These are phyloP conservation scores for Scleroderma citrinum DNA, from an alignment of 768 basidiomycete genomes.

Conservation along the genomic window DNA sequence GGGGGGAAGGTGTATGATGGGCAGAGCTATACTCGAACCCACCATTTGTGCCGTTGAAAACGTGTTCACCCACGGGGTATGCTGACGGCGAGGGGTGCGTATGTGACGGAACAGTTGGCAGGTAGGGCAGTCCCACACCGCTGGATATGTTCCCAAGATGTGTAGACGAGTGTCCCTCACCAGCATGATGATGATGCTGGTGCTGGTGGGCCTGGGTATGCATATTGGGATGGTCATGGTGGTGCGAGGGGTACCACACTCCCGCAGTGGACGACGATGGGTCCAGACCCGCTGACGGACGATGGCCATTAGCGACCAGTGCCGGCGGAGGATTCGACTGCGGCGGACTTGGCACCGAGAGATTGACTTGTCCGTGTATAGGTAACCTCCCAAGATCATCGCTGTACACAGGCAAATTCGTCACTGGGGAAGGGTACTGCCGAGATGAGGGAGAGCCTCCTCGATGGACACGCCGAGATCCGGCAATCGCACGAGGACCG, in stretches of 20 bases:
- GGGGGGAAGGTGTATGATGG: background rate
- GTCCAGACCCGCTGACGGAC: background rate
- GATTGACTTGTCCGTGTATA: slow-evolving; percentile 27
- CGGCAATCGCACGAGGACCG: slow-evolving; percentile 24
- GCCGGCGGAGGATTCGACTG: background rate
- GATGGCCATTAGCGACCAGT: background rate
- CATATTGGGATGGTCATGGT: no score
- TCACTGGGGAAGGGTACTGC: slow-evolving; percentile 9
- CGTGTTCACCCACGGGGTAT: background rate
- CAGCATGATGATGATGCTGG: slow-evolving; percentile 1
- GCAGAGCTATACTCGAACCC: background rate
- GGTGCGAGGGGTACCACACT: slow-evolving; percentile 16
- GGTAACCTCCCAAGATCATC: slow-evolving; percentile 55
- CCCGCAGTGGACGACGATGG: slow-evolving; percentile 4
- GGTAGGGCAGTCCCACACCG: background rate
- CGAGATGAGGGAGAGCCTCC: slow-evolving; percentile 10
- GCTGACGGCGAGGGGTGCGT: background rate
- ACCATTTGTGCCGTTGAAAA: background rate
- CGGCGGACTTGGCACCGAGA: slow-evolving; percentile 3
- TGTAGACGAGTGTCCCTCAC: background rate
- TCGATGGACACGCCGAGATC: slow-evolving; percentile 30
- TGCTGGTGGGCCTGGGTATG: background rate
- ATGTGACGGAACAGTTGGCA: background rate
- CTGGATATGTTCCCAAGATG: background rate
- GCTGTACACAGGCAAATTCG: slow-evolving; percentile 47